phyloP scores from a whole-genome alignment of 1,284 basidiomycete species.

The Heliocybe sulcata region DNA sequence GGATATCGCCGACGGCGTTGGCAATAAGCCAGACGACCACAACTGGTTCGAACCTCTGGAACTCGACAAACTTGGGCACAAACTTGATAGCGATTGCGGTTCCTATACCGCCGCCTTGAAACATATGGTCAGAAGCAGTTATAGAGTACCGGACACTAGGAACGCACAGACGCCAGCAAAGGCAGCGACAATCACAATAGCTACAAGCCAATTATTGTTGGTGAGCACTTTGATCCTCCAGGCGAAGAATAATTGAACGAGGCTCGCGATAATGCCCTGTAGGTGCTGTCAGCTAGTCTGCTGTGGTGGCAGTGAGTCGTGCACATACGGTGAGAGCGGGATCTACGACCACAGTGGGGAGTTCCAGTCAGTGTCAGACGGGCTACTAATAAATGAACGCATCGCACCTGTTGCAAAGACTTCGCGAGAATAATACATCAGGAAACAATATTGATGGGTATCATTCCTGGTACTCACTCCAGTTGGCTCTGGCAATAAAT shows the following conservation, averaged over 20 bases:
- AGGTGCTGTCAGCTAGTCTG: not conserved
- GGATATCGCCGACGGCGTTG: not conserved
- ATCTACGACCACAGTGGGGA: not conserved
- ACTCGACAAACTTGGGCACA: slow-evolving; percentile 9
- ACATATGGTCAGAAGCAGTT: too few species aligned
- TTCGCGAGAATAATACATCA: too few species aligned
- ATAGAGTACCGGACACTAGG: too few species aligned
- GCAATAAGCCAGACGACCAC: slow-evolving; percentile 8
- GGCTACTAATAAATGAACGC: too few species aligned
- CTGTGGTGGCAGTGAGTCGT: not conserved
- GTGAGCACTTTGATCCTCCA: not conserved
- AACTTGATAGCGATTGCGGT: slow-evolving; percentile 9
- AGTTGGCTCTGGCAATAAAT: not conserved
- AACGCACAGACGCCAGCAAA: not conserved
- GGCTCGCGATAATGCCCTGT: slow-evolving; percentile 1
- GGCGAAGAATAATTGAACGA: slow-evolving; percentile 4
- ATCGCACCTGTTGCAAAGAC: too few species aligned
- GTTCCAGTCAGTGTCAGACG: not conserved
- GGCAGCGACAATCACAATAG: not conserved
- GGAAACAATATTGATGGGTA: too few species aligned
- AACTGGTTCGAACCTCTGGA: slow-evolving; percentile 10
- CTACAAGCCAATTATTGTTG: not conserved
- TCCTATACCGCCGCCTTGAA: slow-evolving; percentile 11
- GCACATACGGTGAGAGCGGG: not conserved
- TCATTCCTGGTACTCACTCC: too few species aligned